Conservation (phyloP, 495 filamentous ascomycete species). For the Penicillium bialowiezense region DNA sequence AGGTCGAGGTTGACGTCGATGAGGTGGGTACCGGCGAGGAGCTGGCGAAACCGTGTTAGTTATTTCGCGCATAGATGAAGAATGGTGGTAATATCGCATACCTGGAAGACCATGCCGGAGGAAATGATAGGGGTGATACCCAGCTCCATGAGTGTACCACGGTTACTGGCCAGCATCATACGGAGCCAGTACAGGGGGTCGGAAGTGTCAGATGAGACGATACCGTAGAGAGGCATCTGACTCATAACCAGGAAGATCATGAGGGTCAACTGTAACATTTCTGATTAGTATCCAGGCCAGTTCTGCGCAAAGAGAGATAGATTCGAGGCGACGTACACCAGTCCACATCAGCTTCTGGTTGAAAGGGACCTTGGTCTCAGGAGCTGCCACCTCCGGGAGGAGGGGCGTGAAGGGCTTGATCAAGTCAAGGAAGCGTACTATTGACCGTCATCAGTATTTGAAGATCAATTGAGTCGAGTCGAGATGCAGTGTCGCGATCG, state of each 20-base stretch:
- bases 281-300: conserved; percentile 31
- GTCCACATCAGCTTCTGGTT: conserved; percentile 99
- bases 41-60: conserved; percentile 35
- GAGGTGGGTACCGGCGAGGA: conserved; percentile 97
- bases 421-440: conserved; percentile 98
- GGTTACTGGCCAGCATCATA: conserved; percentile 99
- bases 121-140: conserved; percentile 99
- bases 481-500: conserved; percentile 32
- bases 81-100: conserved; percentile 26
- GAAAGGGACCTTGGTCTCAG: conserved; percentile 95
- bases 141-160: conserved; percentile 98
- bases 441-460: conserved; percentile 19
- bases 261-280: conserved; percentile 67
- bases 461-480: conserved; percentile 28
- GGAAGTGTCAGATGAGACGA: conserved; percentile 92
- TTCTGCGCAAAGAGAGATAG: conserved; percentile 2
- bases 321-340: conserved; percentile 53
- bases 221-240: conserved; percentile 97
- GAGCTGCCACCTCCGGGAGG: conserved; percentile 97
- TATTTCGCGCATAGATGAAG: neutral
- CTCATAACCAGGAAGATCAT: conserved; percentile 99
- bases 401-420: conserved; percentile 99
- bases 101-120: conserved; percentile 99
- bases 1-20: conserved; percentile 99
- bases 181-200: conserved; percentile 99